Conservation (phyloP, 495 filamentous ascomycete species). For the Umbilicaria muhlenbergii region DNA sequence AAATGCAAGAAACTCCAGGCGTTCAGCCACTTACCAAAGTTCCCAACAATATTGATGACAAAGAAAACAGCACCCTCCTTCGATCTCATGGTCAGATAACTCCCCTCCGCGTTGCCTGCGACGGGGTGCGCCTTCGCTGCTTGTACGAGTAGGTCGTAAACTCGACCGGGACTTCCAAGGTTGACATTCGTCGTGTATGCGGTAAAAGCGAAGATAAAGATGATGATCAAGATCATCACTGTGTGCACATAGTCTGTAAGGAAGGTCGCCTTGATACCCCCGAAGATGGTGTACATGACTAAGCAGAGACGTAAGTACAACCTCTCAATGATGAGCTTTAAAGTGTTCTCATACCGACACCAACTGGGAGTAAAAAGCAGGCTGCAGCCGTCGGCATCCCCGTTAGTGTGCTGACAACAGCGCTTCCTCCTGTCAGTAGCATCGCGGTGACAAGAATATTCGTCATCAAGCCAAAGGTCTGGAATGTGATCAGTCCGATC, state of each 20-base stretch:
- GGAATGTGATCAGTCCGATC: too few species aligned
- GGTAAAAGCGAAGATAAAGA: constrained; percentile 81
- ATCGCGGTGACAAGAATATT: constrained; percentile 83
- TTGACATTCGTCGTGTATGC: constrained; percentile 60
- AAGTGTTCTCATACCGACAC: constrained; percentile 39
- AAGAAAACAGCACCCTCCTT: constrained; percentile 88
- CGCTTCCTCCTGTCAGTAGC: constrained; percentile 81
- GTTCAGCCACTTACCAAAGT: constrained; percentile 29
- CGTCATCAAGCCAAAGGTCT: constrained; percentile 56
- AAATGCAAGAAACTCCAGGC: too few species aligned
- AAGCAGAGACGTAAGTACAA: not conserved
- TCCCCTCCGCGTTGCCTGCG: constrained; percentile 68
- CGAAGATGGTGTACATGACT: constrained; percentile 54
- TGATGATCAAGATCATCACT: constrained; percentile 72
- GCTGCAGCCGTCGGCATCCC: constrained; percentile 78
- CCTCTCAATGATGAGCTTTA: not conserved
- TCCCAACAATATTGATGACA: constrained; percentile 85
- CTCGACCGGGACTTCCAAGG: constrained; percentile 65
- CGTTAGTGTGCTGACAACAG: constrained; percentile 70
- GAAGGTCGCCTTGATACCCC: constrained; percentile 65
- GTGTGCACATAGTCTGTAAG: constrained; percentile 78
- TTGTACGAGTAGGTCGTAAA: constrained; percentile 65
- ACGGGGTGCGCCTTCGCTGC: constrained; percentile 64
- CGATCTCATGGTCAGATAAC: constrained; percentile 81
- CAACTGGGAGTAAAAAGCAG: constrained; percentile 78